Conservation (phyloP, 2,329 filamentous ascomycete species). For the Colletotrichum horii region DNA sequence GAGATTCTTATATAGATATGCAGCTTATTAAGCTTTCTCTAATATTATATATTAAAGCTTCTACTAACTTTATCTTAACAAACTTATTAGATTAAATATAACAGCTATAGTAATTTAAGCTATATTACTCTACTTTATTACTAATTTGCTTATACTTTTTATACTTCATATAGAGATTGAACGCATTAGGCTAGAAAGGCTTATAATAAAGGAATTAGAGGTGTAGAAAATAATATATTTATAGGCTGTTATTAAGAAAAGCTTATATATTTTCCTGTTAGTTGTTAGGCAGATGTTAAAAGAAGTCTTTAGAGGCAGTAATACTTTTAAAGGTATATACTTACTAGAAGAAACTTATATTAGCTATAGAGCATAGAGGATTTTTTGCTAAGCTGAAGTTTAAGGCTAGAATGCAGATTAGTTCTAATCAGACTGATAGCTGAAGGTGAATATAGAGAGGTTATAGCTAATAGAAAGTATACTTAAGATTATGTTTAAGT, state of each 20-base stretch:
- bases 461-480: conserved; percentile 37
- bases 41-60: conserved; percentile 38
- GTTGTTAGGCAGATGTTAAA: conserved; percentile 40
- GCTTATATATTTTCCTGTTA: conserved; percentile 40
- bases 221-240: conserved; percentile 45
- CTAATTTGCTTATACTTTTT: conserved; percentile 47
- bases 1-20: conserved; percentile 45
- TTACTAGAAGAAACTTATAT: conserved; percentile 35
- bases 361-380: conserved; percentile 36
- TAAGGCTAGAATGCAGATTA: not conserved
- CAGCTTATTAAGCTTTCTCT: not conserved
- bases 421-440: not conserved
- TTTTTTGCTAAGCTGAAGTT: conserved; percentile 24
- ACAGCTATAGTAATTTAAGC: conserved; percentile 59
- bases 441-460: conserved; percentile 28
- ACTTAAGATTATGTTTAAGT: conserved; percentile 41
- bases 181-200: conserved; percentile 16
- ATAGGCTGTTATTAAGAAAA: conserved; percentile 56
- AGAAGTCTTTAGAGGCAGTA: conserved; percentile 38
- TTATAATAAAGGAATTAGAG: conserved; percentile 33
- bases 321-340: conserved; percentile 34
- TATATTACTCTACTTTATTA: conserved; percentile 57
- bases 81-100: conserved; percentile 61
- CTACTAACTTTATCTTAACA: conserved; percentile 25
- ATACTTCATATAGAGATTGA: conserved; percentile 50